Evolutionary conservation across 441 rosid genomes (phyloP), one percentile per base, ranked within the genome.

Genomic region (Gossypium schwendimanii): DNA sequence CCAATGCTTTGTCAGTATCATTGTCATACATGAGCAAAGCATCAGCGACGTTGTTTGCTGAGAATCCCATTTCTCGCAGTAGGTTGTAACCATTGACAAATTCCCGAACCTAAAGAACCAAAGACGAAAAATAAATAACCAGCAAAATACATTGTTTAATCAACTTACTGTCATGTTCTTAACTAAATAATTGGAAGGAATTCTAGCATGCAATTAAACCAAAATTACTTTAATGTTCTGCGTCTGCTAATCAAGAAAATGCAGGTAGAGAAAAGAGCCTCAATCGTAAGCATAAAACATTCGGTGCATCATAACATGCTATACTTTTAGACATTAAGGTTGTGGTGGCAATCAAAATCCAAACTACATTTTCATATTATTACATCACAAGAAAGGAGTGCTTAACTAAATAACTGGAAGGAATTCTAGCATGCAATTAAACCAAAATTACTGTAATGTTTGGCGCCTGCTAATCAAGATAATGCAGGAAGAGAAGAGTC

Each of bases 1-100:
- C 83, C 88, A 89, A 71, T 8, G 97, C 97, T 84, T 89, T 89
- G 39, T 92, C 92, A 4, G 88, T 84, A 69, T 92, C 91, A 47
- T 90, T 92, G 10, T 89, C 97, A 63, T 84, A 77, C 88, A 83
- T 83, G 69, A 88, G 71, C 58, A 89, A 77, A 61, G 90, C 91
- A 2, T 92, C 97, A 1, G 88, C 85, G 8, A 89, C 88, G 15
- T 78, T 81, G 75, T 75, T 88, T 0, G 96, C 80, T 1, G 95
- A 80, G 80, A 94, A 94, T 15, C 98, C 98, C 97, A 89, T 92
- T 81, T 90, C 96, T 62, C 82, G 80, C 47, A 94, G 81, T 14
- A 82, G 79, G 45, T 79, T 71, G 80, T 77, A 90, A 50, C 90
- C 93, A 55, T 75, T 84, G 41, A 81, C 91, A 47, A 94, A 92